Evolutionary conservation across 2,329 filamentous ascomycete species (phyloP), one percentile per base, ranked within the genome.

Genomic region (Fusarium sp.): DNA sequence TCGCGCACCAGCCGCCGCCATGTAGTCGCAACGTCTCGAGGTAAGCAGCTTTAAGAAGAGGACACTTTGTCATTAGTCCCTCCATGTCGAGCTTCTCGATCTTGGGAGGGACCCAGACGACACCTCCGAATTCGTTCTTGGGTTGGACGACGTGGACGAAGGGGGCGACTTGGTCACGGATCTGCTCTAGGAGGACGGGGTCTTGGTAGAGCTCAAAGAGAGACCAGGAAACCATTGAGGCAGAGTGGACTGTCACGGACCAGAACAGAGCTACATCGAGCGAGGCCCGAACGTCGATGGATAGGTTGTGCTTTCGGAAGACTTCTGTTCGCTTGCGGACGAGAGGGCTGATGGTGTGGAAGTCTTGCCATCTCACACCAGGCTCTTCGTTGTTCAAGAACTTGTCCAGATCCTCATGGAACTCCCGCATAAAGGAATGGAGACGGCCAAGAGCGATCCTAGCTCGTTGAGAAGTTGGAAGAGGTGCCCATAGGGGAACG

Each of bases 21-120:
- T 86, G 85, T 0, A 85, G 59, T 13, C 85, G 77, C 56, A 85
- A 54, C 0, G 84, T 85, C 70, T 87, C 85, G 6, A 84, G 71
- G 48, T 85, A 84, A 3, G 82, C 78, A 1, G 83, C 83, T 58
- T 84, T 81, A 14, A 86, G 80, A 6, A 83, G 70, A 6, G 83
- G 83, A 60, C 84, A 85, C 11, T 80, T 79, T 7, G 74, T 75
- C 23, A 84, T 56, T 4, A 86, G 68, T 0, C 79, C 81, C 1
- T 85, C 78, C 20, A 85, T 25, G 63, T 86, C 83, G 8, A 85
- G 70, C 10, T 69, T 77, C 50, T 82, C 78, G 25, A 85, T 68
- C 48, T 76, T 70, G 20, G 83, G 78, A 6, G 83, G 77, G 43
- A 83, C 68, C 80, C 81, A 82, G 27, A 85, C 80, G 3, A 78